phyloP scores from a whole-genome alignment of 805 yeast species.

The Yamadazyma phyllophila region DNA sequence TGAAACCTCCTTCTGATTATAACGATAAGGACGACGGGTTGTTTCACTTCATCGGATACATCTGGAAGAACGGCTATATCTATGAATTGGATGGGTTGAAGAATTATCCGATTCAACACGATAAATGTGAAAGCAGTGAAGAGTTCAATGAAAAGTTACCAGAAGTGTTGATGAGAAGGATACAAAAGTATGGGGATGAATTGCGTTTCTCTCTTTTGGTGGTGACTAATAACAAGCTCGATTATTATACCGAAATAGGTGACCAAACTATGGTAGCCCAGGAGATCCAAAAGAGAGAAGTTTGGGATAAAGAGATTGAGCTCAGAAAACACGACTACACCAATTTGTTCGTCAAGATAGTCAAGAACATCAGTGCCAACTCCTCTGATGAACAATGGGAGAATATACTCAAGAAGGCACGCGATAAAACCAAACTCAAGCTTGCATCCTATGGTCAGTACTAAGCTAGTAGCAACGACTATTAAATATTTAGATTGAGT shows the following conservation, averaged over 20 bases:
- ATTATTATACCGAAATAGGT: slow-evolving; percentile 32
- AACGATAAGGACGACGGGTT: slow-evolving; percentile 47
- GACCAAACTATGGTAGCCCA: slow-evolving; percentile 35
- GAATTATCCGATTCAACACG: slow-evolving; percentile 52
- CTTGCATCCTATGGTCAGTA: not conserved
- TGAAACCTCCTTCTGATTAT: slow-evolving; percentile 19
- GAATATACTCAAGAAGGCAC: slow-evolving; percentile 23
- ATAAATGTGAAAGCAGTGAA: slow-evolving; percentile 33
- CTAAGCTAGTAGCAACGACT: not conserved
- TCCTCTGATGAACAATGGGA: slow-evolving; percentile 42
- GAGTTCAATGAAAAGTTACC: slow-evolving; percentile 45
- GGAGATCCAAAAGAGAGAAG: slow-evolving; percentile 48
- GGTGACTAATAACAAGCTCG: slow-evolving; percentile 49
- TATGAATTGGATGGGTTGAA: slow-evolving; percentile 66
- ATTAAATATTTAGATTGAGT: not conserved
- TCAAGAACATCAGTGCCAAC: slow-evolving; percentile 38
- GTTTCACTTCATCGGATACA: slow-evolving; percentile 61
- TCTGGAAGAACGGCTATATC: slow-evolving; percentile 41
- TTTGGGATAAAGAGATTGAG: slow-evolving; percentile 54
- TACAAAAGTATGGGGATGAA: slow-evolving; percentile 48
- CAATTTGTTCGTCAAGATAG: slow-evolving; percentile 47
- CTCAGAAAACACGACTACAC: slow-evolving; percentile 54
- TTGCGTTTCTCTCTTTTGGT: slow-evolving; percentile 57
- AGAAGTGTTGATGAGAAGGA: slow-evolving; percentile 44
- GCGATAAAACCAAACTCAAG: slow-evolving; percentile 14